Base-by-base conservation (phyloP, 169 alveolate species). In the Eimeria acervulina region DNA sequence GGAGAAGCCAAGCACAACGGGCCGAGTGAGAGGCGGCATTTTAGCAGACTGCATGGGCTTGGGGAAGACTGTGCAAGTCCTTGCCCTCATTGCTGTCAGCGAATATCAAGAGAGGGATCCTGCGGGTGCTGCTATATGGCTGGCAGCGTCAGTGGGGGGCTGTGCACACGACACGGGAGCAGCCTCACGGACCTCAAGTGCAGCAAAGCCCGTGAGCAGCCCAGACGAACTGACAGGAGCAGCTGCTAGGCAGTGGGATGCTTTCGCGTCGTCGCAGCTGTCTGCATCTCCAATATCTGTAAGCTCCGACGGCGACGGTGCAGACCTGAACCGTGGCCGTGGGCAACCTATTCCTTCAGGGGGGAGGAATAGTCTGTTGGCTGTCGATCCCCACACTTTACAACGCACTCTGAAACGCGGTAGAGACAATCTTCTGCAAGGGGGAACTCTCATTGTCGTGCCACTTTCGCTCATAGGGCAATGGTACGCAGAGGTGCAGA, bases 11-110 rank as follows among this genome's bases (percentile, higher is more conserved):
- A 38, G 44, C n/a, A 51, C 83, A 28, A 59, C 97, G 38, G 80
- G 66, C 26, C 63, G 85, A 23, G 80, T 80, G 92, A 80, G 61
- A 28, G 97, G 97, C 63, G 99, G 99, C 66, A 94, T 99, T 68
- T 98, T 99, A 19, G 99, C 99, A 12, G 99, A 99, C 96, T 99
- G 99, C 96, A 99, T 99, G 99, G 99, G 99, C 2, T 99, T 99
- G 31, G 99, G 99, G 33, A 99, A 99, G 96, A 99, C 99, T 7
- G 97, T 99, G 21, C 99, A 99, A 94, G 93, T 88, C n/a, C 95
- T 96, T 28, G 95, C 97, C n/a, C 91, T 95, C 66, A 52, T 95
- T 28, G 95, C 97, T 12, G 47, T 93, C 33, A 76, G 83, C 92
- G 61, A 38, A 28, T 84, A 52, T 36, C 81, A 61, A n/a, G 93